Conservation (phyloP, 345 rosid genomes). For the Adansonia digitata region DNA sequence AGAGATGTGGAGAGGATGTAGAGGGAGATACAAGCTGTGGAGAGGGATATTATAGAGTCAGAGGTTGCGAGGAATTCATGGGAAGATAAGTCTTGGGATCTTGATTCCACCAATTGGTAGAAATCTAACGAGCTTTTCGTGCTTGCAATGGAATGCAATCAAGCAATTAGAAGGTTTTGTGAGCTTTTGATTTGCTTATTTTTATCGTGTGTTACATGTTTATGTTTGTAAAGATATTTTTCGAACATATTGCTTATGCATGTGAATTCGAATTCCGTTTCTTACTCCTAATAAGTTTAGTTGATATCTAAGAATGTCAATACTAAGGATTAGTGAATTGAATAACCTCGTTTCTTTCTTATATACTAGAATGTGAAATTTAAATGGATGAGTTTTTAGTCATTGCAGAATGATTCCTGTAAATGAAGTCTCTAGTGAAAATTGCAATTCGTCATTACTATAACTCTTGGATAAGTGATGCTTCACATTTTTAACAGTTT, state of each 20-base stretch:
- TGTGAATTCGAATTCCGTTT: neutral
- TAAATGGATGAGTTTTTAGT: neutral
- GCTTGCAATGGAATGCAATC: conserved; percentile 71
- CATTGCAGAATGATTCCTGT: neutral
- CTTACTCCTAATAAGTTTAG: neutral
- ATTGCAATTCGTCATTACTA: neutral
- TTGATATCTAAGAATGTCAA: neutral
- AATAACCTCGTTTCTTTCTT: neutral
- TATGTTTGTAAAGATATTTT: neutral
- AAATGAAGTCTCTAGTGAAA: neutral
- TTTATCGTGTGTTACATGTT: neutral
- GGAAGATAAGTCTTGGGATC: conserved; percentile 86
- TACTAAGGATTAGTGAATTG: neutral
- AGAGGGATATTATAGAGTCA: conserved; percentile 66
- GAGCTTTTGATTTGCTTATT: neutral
- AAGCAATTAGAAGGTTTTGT: conserved; percentile 55
- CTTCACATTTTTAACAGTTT: neutral
- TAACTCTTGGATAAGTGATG: neutral
- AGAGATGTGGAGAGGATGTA: conserved; percentile 92
- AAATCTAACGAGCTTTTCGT: conserved; percentile 65
- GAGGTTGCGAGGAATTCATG: conserved; percentile 56
- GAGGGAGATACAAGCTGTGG: conserved; percentile 82
- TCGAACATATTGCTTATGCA: neutral
- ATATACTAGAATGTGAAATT: neutral
- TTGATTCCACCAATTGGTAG: conserved; percentile 37